Evolutionary conservation across 2,329 filamentous ascomycete genomes (phyloP).

Genomic region (Arthrinium puccinioides): DNA sequence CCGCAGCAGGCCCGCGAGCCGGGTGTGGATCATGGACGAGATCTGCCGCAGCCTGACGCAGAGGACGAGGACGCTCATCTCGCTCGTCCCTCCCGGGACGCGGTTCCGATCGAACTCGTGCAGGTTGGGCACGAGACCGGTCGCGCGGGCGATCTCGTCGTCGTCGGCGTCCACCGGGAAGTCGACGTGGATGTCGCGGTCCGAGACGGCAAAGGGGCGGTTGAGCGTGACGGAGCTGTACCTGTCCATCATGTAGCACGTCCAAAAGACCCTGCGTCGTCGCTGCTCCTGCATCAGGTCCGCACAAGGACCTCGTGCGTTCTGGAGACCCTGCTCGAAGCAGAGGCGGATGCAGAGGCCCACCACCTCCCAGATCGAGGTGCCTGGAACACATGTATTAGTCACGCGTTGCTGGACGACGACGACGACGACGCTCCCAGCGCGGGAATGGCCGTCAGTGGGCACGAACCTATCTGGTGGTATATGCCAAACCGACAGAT

Average conservation of each 20-base stretch:
- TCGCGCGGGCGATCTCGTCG: constrained; percentile 17
- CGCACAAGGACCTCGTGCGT: constrained; percentile 2
- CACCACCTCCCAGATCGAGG: constrained; percentile 32
- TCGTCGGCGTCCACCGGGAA: constrained; percentile 28
- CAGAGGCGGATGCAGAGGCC: constrained; percentile 32
- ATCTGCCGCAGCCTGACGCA: constrained; percentile 30
- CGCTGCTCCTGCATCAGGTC: constrained; percentile 26
- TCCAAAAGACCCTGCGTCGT: constrained; percentile 33
- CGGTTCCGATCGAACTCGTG: constrained; percentile 5
- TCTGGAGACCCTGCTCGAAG: constrained; percentile 28
- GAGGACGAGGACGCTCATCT: constrained; percentile 30
- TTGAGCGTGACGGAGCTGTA: constrained; percentile 34
- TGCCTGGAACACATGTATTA: constrained; percentile 11
- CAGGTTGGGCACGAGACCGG: background rate
- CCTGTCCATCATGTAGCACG: constrained; percentile 35
- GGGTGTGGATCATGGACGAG: constrained; percentile 28
- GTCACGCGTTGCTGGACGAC: no score
- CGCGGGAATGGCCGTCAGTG: background rate
- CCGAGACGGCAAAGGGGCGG: constrained; percentile 32
- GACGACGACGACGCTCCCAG: background rate
- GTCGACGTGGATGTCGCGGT: constrained; percentile 27
- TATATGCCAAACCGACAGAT: constrained; percentile 34
- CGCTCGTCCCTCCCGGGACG: constrained; percentile 12
- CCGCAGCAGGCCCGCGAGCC: background rate
- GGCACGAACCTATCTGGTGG: constrained; percentile 29